A percentile compares a stretch with the other conserved stretches of the same genome.
phyloP scores from a whole-genome alignment of 208 protist species.

The Leishmania gerbilli region DNA sequence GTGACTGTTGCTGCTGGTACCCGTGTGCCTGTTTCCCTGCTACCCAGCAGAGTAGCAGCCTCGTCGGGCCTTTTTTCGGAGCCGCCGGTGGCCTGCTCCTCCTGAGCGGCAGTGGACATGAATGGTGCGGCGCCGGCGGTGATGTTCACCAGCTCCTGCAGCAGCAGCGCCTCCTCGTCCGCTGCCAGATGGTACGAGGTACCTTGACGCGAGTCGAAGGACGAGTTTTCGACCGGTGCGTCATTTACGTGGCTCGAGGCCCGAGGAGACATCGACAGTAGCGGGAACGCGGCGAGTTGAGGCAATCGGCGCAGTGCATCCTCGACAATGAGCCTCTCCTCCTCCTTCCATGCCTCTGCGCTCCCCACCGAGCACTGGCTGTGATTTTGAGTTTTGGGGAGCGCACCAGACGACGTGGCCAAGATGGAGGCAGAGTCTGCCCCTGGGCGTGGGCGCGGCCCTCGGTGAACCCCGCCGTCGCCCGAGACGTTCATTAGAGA shows the following conservation, averaged over 20 bases:
- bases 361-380: background rate
- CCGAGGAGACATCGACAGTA: background rate
- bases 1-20: background rate
- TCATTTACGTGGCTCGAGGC: background rate
- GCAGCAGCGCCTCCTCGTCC: constrained; percentile 32
- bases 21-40: background rate
- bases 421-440: background rate
- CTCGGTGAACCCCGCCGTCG: background rate
- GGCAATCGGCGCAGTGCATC: constrained; percentile 12
- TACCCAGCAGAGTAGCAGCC: background rate
- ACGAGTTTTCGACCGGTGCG: background rate
- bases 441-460: background rate
- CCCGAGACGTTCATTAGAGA: background rate
- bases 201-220: background rate
- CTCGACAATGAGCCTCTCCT: constrained; percentile 8
- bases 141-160: constrained; percentile 38
- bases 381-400: background rate
- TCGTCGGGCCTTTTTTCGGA: background rate
- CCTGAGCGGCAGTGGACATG: constrained; percentile 12
- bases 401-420: background rate
- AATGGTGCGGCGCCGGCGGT: constrained; percentile 26
- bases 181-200: constrained; percentile 14
- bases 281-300: background rate
- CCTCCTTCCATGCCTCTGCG: background rate
- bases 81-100: background rate